Conservation (phyloP, 768 basidiomycete species). For the Tulasnella sp. region DNA sequence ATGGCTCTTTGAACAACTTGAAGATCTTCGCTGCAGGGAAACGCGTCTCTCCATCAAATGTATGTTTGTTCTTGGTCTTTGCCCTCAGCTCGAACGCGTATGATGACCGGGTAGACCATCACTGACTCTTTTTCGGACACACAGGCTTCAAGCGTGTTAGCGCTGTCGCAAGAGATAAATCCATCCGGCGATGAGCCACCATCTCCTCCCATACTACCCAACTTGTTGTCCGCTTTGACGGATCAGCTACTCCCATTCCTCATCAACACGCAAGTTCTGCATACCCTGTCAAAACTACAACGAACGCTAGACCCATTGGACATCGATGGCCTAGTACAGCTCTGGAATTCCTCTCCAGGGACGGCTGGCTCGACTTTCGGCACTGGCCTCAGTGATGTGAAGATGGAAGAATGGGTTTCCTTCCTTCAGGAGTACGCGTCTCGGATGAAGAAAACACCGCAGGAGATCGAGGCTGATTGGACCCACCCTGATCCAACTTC, state of each 20-base stretch:
- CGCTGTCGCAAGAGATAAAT: background rate
- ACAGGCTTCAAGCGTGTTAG: background rate
- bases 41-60: constrained; percentile 46
- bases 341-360: constrained; percentile 22
- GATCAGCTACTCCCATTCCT: constrained; percentile 40
- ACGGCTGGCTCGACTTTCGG: constrained; percentile 17
- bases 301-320: constrained; percentile 70
- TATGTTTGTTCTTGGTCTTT: constrained; percentile 23
- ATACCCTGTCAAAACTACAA: constrained; percentile 50
- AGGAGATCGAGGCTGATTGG: constrained; percentile 24
- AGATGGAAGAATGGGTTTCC: constrained; percentile 49
- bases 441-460: constrained; percentile 23
- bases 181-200: constrained; percentile 1
- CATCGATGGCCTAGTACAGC: constrained; percentile 58
- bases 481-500: constrained; percentile 28
- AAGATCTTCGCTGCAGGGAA: constrained; percentile 65
- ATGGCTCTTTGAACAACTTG: constrained; percentile 69
- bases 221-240: constrained; percentile 43
- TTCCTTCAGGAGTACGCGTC: constrained; percentile 49
- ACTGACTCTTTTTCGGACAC: background rate
- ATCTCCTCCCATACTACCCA: constrained; percentile 16
- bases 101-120: background rate
- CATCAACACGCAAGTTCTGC: constrained; percentile 42
- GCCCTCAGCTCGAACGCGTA: background rate
- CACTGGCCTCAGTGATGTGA: constrained; percentile 37